Evolutionary conservation across 139 green algal species (phyloP), one percentile per base, ranked within the genome.

Genomic region (Volvox reticuliferus): DNA sequence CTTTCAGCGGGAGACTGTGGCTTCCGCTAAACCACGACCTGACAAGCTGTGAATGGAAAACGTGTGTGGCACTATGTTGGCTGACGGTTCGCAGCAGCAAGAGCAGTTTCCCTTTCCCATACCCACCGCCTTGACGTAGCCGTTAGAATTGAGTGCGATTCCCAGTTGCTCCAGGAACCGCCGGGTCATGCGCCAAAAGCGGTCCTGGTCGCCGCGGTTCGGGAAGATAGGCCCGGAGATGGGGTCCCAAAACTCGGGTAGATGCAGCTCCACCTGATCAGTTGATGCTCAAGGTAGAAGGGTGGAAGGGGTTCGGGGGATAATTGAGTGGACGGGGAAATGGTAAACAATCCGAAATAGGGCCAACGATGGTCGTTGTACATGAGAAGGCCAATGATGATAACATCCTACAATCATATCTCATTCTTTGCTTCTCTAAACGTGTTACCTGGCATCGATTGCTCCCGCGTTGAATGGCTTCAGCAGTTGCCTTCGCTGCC

Each of bases 181-280:
- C 26, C 93, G 87, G 1, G 94, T 96, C 83, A 96, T 95, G 65
- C 92, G 91, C 90, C 97, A 94, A 89, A 99, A 99, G 30, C 95
- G 92, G 12, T 94, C 94, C 93, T 97, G 93, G 91, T 99, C 95
- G 85, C 98, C 97, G 12, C 96, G 96, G 91, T 99, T 97, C 44
- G 96, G 95, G 91, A 98, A 99, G 9, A 98, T 94, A 17, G 97
- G 95, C 26, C 97, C 96, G 26, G 90, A 96, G 33, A 93, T 91
- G 44, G 95, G 95, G 91, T 98, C 96, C 97, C 97, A 99, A 78
- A 99, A 98, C 91, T 99, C 98, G 17, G 97, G 96, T 67, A 99
- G 86, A 77, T 98, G 92, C 20, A 99, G 94, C 94, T 99, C 98
- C 5, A 98, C 97, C 93, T 97, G 90, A 65, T 73, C 65, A 16